Evolutionary conservation across 257 asterid genomes (phyloP).

Genomic region (Solanum clarkiae): DNA sequence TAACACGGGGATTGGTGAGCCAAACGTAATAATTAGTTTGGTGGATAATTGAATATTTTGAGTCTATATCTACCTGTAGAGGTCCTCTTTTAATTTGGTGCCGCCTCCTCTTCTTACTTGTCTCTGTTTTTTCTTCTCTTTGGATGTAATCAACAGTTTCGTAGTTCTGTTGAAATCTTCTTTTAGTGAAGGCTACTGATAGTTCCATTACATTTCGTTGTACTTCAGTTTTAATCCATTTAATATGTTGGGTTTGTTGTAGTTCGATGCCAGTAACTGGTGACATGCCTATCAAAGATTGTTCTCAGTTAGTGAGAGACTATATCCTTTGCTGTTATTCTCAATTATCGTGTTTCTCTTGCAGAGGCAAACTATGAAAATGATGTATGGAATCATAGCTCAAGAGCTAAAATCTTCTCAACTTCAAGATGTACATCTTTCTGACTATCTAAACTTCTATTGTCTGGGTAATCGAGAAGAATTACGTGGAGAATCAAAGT

Average conservation of each 20-base stretch:
- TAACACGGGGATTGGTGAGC: not conserved
- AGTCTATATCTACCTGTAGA: not conserved
- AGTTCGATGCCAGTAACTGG: not conserved
- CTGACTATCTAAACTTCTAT: conserved; percentile 36
- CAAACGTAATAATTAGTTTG: not conserved
- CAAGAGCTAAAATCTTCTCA: conserved; percentile 21
- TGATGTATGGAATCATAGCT: conserved; percentile 39
- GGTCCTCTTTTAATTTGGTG: not conserved
- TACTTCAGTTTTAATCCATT: not conserved
- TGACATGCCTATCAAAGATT: not conserved
- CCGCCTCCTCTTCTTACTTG: not conserved
- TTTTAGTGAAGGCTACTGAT: not conserved
- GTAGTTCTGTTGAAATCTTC: not conserved
- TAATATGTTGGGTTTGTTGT: not conserved
- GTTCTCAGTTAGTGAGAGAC: not conserved
- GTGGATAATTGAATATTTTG: not conserved
- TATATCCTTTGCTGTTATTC: not conserved
- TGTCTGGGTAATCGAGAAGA: conserved; percentile 49
- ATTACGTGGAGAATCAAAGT: conserved; percentile 5
- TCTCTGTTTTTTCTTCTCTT: not conserved
- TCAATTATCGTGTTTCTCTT: conserved; percentile 2
- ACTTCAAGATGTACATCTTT: conserved; percentile 19
- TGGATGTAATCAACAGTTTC: not conserved
- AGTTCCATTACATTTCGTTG: not conserved
- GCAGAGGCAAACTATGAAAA: conserved; percentile 52